phyloP scores from a whole-genome alignment of 495 filamentous ascomycete species.

The Astrocystis sublimbata region DNA sequence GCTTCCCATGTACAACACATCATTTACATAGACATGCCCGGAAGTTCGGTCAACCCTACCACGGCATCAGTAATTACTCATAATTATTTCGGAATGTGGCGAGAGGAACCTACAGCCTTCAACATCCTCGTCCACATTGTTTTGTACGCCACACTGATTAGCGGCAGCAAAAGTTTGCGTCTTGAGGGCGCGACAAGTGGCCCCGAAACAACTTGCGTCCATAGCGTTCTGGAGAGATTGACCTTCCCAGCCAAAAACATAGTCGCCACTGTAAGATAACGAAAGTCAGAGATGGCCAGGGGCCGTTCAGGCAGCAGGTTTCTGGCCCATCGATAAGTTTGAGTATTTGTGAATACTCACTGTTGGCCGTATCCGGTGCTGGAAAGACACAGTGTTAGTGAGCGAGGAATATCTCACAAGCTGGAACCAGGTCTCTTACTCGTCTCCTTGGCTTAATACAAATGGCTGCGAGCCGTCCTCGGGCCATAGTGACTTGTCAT shows the following conservation, averaged over 20 bases:
- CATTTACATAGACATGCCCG: background rate
- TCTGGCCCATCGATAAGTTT: too few species aligned
- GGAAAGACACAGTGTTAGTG: too few species aligned
- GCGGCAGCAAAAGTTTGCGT: conserved; percentile 36
- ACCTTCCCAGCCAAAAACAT: conserved; percentile 50
- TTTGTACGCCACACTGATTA: conserved; percentile 34
- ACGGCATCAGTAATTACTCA: background rate
- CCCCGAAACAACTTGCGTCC: conserved; percentile 40
- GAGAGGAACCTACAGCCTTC: background rate
- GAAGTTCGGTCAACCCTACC: conserved; percentile 1
- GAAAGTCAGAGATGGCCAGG: too few species aligned
- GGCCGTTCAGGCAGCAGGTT: too few species aligned
- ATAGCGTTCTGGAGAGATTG: conserved; percentile 43
- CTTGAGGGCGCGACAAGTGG: conserved; percentile 35
- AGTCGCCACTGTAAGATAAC: too few species aligned
- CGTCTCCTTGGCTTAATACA: background rate
- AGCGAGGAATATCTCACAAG: too few species aligned
- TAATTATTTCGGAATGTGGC: background rate
- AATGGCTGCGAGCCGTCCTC: background rate
- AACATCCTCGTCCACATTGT: conserved; percentile 2
- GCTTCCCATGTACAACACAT: background rate
- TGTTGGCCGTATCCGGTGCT: background rate
- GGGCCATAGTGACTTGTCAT: conserved; percentile 32
- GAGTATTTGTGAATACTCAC: too few species aligned
- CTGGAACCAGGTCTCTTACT: too few species aligned